A percentile compares a stretch with the other conserved stretches of the same genome.
phyloP scores from a whole-genome alignment of 2,329 filamentous ascomycete genomes.

The Penicillium sp. region DNA sequence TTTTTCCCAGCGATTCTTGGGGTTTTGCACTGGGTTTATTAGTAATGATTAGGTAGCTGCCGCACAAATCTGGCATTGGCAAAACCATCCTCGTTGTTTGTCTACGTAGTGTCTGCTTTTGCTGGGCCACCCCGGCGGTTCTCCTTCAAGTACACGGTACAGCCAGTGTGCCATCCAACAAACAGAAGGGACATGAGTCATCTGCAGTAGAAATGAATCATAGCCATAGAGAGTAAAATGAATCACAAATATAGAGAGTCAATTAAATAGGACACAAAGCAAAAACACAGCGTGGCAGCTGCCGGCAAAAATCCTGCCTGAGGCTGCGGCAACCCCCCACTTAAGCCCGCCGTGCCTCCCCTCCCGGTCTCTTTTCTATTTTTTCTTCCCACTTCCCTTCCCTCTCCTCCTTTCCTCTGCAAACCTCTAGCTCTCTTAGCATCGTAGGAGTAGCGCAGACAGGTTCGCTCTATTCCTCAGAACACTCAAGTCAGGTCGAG shows the following conservation, averaged over 20 bases:
- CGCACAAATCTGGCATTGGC: background rate
- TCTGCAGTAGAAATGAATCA: background rate
- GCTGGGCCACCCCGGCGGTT: too few species aligned
- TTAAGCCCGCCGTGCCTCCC: conserved; percentile 16
- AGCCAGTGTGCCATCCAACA: background rate
- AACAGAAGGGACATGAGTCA: background rate
- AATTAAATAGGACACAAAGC: background rate
- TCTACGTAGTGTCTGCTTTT: too few species aligned
- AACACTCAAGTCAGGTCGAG: conserved; percentile 35
- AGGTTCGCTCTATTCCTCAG: conserved; percentile 27
- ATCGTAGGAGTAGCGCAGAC: conserved; percentile 37
- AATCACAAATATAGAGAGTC: background rate
- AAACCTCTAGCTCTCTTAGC: conserved; percentile 22
- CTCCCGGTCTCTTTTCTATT: conserved; percentile 8
- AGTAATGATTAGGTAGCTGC: background rate
- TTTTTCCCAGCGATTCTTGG: background rate
- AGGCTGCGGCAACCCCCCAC: conserved; percentile 20
- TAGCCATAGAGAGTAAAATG: too few species aligned
- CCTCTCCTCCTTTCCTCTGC: conserved; percentile 23
- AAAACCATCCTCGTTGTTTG: background rate
- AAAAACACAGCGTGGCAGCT: background rate
- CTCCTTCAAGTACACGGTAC: too few species aligned
- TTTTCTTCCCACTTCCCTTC: conserved; percentile 18
- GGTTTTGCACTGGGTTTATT: background rate
- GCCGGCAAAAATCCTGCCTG: background rate